Conservation (phyloP, 306 rosid species). For the Sechiopsis laciniata region DNA sequence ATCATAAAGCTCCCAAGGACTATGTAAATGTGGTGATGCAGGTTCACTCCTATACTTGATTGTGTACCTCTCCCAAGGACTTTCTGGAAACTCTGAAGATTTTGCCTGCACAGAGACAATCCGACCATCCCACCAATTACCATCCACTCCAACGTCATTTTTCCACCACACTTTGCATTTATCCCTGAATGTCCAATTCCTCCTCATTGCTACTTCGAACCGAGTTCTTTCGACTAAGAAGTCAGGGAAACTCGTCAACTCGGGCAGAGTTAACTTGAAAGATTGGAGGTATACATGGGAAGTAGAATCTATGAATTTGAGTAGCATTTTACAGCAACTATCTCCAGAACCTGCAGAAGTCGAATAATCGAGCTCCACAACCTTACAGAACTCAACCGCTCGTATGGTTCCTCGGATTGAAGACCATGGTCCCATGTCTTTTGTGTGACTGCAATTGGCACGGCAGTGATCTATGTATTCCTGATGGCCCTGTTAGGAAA, state of each 20-base stretch:
- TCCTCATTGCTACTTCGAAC: conserved; percentile 63
- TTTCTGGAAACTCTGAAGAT: conserved; percentile 67
- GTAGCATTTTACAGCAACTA: conserved; percentile 92
- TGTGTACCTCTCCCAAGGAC: conserved; percentile 89
- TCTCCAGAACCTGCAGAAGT: conserved; percentile 88
- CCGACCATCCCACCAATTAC: conserved; percentile 96
- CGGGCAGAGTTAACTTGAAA: conserved; percentile 80
- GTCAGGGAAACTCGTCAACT: conserved; percentile 87
- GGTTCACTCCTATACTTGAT: conserved; percentile 70
- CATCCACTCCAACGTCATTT: conserved; percentile 66
- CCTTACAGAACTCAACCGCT: conserved; percentile 77
- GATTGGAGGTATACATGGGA: conserved; percentile 51
- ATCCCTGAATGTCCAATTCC: conserved; percentile 90
- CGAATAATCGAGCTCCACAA: conserved; percentile 64
- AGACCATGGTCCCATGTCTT: conserved; percentile 73
- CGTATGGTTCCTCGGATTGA: conserved; percentile 48
- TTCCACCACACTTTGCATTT: conserved; percentile 98
- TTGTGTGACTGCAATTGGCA: conserved; percentile 34
- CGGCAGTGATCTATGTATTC: conserved; percentile 61
- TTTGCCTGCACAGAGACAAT: conserved; percentile 51
- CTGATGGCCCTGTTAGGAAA: conserved; percentile 74
- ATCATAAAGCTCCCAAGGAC: conserved; percentile 99
- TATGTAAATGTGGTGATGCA: conserved; percentile 60
- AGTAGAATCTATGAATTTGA: conserved; percentile 64
- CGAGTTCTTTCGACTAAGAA: conserved; percentile 84